Percentiles rank a stretch among this genome's conserved stretches.
Conservation (phyloP, 2,329 filamentous ascomycete genomes). For the Ustilaginoidea virens region DNA sequence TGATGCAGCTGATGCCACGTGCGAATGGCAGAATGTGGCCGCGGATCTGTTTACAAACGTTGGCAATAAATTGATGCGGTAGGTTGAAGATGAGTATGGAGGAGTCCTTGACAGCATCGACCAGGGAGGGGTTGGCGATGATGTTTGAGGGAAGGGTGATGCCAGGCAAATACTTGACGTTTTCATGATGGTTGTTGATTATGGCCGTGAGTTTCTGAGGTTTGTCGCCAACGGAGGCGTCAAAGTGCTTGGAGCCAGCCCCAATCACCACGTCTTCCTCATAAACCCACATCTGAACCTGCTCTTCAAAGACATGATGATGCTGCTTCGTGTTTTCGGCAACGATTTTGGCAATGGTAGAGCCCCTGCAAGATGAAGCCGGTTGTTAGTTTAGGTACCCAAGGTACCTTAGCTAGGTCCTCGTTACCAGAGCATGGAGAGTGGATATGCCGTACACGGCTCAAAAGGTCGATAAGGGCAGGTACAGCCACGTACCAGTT, state of each 20-base stretch:
- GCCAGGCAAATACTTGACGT: conserved; percentile 92
- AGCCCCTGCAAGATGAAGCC: conserved; percentile 47
- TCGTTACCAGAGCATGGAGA: background rate
- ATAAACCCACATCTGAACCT: conserved; percentile 98
- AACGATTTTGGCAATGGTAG: conserved; percentile 91
- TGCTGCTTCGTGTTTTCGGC: conserved; percentile 78
- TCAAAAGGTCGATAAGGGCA: background rate
- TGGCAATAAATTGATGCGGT: conserved; percentile 87
- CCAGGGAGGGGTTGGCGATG: conserved; percentile 66
- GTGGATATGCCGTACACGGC: background rate
- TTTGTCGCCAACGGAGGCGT: conserved; percentile 42
- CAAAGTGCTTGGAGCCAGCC: conserved; percentile 58
- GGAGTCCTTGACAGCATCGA: conserved; percentile 66
- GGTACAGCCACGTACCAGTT: conserved; percentile 61
- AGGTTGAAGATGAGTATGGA: conserved; percentile 93
- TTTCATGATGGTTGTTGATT: conserved; percentile 90
- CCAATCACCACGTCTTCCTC: conserved; percentile 76
- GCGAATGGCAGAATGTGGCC: conserved; percentile 87
- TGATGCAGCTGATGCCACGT: conserved; percentile 92
- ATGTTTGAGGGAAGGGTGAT: conserved; percentile 73
- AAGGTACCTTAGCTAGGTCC: background rate
- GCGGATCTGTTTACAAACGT: conserved; percentile 68
- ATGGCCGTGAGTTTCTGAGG: conserved; percentile 78
- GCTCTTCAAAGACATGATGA: conserved; percentile 66
- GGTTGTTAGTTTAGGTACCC: background rate